phyloP scores from a whole-genome alignment of 2,329 filamentous ascomycete genomes.

The Penicillium occitanis region DNA sequence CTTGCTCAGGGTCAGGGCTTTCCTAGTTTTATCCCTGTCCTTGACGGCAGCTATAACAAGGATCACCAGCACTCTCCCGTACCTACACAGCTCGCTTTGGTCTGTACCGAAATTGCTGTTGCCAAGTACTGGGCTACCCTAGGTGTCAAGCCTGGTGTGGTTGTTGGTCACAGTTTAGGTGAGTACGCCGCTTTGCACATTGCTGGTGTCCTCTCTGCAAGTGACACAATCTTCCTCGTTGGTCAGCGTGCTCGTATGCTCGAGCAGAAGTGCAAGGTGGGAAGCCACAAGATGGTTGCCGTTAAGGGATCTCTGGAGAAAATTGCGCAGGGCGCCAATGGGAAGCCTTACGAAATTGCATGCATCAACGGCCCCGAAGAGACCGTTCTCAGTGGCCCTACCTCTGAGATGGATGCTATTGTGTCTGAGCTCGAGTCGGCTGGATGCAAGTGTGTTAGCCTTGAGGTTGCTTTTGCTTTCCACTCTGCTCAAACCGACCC shows the following conservation, averaged over 20 bases:
- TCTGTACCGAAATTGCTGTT: slow-evolving; percentile 46
- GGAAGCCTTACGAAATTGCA: slow-evolving; percentile 54
- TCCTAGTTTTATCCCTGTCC: slow-evolving; percentile 30
- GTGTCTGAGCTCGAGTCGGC: slow-evolving; percentile 43
- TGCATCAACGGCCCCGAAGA: slow-evolving; percentile 75
- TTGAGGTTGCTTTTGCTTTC: slow-evolving; percentile 66
- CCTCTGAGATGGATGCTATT: slow-evolving; percentile 60
- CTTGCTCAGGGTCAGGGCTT: slow-evolving; percentile 33
- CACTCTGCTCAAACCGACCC: slow-evolving; percentile 66
- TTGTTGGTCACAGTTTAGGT: slow-evolving; percentile 40
- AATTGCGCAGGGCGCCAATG: slow-evolving; percentile 50
- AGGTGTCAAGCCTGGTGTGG: slow-evolving; percentile 29
- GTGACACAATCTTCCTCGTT: slow-evolving; percentile 61
- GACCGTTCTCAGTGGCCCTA: slow-evolving; percentile 66
- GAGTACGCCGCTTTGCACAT: slow-evolving; percentile 42
- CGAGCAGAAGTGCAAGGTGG: slow-evolving; percentile 62
- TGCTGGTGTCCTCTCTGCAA: slow-evolving; percentile 37
- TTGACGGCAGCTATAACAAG: slow-evolving; percentile 24
- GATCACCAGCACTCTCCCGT: slow-evolving; percentile 24
- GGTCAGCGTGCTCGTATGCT: slow-evolving; percentile 66
- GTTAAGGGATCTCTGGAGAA: slow-evolving; percentile 45
- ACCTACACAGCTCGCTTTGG: slow-evolving; percentile 41
- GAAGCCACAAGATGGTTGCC: slow-evolving; percentile 66
- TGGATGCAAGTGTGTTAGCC: slow-evolving; percentile 61
- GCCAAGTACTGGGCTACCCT: slow-evolving; percentile 34